Evolutionary conservation across 441 rosid genomes (phyloP).

Genomic region (Raphanus hybrid): DNA sequence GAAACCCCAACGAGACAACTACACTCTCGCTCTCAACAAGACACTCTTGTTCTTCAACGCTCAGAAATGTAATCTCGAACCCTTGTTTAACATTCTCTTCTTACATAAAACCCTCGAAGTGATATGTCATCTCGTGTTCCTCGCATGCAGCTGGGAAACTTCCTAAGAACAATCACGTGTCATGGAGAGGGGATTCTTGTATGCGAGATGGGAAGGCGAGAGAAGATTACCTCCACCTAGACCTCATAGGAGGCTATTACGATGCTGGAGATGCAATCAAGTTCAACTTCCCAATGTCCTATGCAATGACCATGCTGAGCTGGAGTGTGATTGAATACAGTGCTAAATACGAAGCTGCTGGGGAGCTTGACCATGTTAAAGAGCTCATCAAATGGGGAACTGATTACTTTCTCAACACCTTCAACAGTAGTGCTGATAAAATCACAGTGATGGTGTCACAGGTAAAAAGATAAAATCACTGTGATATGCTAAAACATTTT

Average conservation of each 20-base stretch:
- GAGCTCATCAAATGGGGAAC: constrained; percentile 79
- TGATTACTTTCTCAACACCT: constrained; percentile 78
- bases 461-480: constrained; percentile 42
- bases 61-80: constrained; percentile 58
- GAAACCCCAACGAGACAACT: constrained; percentile 62
- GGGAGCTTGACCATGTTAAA: constrained; percentile 82
- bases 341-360: constrained; percentile 81
- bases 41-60: constrained; percentile 96
- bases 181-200: constrained; percentile 91
- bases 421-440: constrained; percentile 67
- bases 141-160: constrained; percentile 83
- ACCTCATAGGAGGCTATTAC: constrained; percentile 73
- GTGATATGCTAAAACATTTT: background rate
- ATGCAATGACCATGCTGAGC: constrained; percentile 89
- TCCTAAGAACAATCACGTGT: constrained; percentile 71
- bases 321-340: constrained; percentile 98
- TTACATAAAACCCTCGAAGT: background rate
- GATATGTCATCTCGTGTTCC: constrained; percentile 25
- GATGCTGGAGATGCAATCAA: constrained; percentile 97
- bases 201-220: constrained; percentile 52
- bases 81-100: background rate
- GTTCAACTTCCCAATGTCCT: constrained; percentile 80
- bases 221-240: constrained; percentile 16
- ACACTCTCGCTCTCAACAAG: constrained; percentile 78
- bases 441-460: constrained; percentile 54